These are phyloP conservation scores for Marchantia polymorpha DNA, from an alignment of 225 moss, liverwort and hornwort species.

Conservation along the genomic window DNA sequence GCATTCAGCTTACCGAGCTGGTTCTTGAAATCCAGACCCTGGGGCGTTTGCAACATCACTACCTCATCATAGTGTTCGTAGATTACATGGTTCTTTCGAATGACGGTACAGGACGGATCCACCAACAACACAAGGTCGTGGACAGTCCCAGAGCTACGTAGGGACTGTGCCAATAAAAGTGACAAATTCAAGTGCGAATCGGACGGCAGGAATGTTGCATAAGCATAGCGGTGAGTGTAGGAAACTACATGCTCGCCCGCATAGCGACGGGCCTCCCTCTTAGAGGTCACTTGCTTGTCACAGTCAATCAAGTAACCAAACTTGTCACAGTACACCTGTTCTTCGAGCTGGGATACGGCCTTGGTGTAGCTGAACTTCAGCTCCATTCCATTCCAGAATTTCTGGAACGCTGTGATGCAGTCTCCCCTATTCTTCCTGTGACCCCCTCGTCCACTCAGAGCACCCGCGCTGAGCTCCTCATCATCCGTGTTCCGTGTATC, in stretches of 20 bases:
- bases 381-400: constrained; percentile 79
- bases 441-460: constrained; percentile 61
- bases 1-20: constrained; percentile 51
- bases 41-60: constrained; percentile 36
- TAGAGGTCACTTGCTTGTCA: constrained; percentile 49
- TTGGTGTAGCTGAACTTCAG: constrained; percentile 71
- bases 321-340: constrained; percentile 72
- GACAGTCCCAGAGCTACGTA: constrained; percentile 68
- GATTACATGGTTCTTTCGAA: constrained; percentile 41
- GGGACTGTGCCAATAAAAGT: constrained; percentile 77
- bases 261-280: constrained; percentile 58
- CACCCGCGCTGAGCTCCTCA: constrained; percentile 43
- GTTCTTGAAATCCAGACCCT: not conserved
- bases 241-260: constrained; percentile 53
- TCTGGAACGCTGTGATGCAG: constrained; percentile 85
- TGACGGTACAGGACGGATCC: constrained; percentile 39
- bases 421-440: constrained; percentile 83
- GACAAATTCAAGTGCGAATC: constrained; percentile 50
- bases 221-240: constrained; percentile 53
- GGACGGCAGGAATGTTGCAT: constrained; percentile 64
- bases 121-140: constrained; percentile 81
- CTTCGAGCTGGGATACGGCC: constrained; percentile 64
- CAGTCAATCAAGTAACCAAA: constrained; percentile 74
- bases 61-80: constrained; percentile 66
- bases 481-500: constrained; percentile 63